Evolutionary conservation across 768 basidiomycete species (phyloP), one percentile per base, ranked within the genome.

Genomic region (Leucosporidium scottii): DNA sequence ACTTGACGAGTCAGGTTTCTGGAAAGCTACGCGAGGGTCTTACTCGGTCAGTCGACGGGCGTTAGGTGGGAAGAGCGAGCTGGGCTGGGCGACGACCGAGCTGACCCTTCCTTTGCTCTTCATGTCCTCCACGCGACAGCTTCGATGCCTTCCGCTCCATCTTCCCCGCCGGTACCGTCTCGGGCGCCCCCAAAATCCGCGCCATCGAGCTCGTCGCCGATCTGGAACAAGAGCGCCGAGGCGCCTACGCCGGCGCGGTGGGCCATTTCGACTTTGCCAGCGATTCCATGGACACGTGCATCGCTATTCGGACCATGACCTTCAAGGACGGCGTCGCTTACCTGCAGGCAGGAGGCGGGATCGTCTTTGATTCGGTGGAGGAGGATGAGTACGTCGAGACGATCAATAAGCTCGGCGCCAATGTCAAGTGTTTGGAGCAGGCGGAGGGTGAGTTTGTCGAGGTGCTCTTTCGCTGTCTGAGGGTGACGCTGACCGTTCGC

Each of bases 81-180:
- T 36, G 12, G 39, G 15, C 15, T 13, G 39, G 15, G 15, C 6
- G 39, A 44, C 15, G 39, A 44, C 39, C 34, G 34, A 34, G 34
- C 34, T 44, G 39, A 44, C 21, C 13, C 56, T 8, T 17, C 31
- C 23, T 8, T 23, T 51, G 23, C 23, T n/a, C 13, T 34, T 34
- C 55, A 1, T 51, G 7, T n/a, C 50, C 17, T 51, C 48, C 39
- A 25, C 39, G 17, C 25, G 13, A 12, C 72, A 93, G 93, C 72
- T 99, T 97, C 76, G 94, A 98, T 77, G 96, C 96, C 0, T 98
- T 99, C 84, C 86, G 94, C 15, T 97, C 94, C 28, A 98, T 99
- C 71, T 98, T 99, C 82, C 96, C 96, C 2, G 93, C 94, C 23
- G 96, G 96, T 0, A 99, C 96, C 3, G 96, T 99, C 30, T 97